phyloP scores from a whole-genome alignment of 768 basidiomycete genomes.

The Suillus occidentalis region DNA sequence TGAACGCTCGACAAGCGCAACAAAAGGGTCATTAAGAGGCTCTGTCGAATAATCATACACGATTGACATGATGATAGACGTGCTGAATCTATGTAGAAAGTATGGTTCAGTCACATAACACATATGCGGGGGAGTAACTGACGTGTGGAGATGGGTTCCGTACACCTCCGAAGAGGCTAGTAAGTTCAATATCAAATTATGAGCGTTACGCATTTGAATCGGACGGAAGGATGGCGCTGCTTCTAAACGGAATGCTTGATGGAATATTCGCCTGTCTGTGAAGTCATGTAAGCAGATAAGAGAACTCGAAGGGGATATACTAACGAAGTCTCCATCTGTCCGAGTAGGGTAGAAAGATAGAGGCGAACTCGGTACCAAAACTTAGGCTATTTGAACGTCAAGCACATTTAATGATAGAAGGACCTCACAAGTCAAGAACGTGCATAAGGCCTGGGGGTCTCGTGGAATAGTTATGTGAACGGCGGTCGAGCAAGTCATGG shows the following conservation, averaged over 20 bases:
- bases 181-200: slow-evolving; percentile 30
- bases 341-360: slow-evolving; percentile 28
- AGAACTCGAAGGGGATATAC: neutral
- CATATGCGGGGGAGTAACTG: neutral
- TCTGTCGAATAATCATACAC: slow-evolving; percentile 25
- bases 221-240: slow-evolving; percentile 30
- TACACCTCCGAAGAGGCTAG: slow-evolving; percentile 22
- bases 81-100: slow-evolving; percentile 16
- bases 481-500: slow-evolving; percentile 22
- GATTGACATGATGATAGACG: slow-evolving; percentile 23
- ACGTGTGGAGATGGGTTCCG: slow-evolving; percentile 24
- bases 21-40: slow-evolving; percentile 21
- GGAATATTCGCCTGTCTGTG: slow-evolving; percentile 30
- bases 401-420: neutral
- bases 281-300: neutral
- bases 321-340: slow-evolving; percentile 27
- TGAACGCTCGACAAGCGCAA: slow-evolving; percentile 17
- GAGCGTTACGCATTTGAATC: slow-evolving; percentile 33
- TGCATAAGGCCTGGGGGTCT: slow-evolving; percentile 18
- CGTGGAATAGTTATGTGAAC: slow-evolving; percentile 25
- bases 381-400: slow-evolving; percentile 12
- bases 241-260: slow-evolving; percentile 35
- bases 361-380: slow-evolving; percentile 24
- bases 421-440: slow-evolving; percentile 21
- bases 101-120: neutral